These are phyloP conservation scores for Colletotrichum phormii DNA, from an alignment of 2,329 filamentous ascomycete species.

Conservation along the genomic window DNA sequence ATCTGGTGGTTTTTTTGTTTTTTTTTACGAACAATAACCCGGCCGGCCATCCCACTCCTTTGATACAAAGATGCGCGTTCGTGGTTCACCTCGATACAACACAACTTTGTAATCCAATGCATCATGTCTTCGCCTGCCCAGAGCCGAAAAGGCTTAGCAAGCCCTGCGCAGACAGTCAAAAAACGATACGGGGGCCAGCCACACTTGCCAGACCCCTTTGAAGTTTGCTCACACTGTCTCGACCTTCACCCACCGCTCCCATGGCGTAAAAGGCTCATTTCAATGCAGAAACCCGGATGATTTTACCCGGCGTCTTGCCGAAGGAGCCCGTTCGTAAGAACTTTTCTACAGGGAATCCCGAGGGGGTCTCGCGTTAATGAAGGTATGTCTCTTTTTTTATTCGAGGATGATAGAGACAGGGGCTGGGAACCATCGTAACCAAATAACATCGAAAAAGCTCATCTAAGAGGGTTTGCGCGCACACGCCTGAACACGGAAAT, in stretches of 20 bases:
- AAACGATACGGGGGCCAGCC: not conserved
- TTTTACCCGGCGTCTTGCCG: not conserved
- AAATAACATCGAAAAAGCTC: not conserved
- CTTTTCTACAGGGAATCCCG: not conserved
- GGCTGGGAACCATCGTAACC: too few relatives aligned
- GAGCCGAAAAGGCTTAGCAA: not conserved
- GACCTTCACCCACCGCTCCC: not conserved
- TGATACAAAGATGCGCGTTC: not conserved
- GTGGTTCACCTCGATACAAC: not conserved
- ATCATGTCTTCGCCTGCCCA: not conserved
- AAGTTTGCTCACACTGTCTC: not conserved
- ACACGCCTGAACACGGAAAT: not conserved
- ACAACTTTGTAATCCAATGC: not conserved
- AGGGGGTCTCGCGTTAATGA: not conserved
- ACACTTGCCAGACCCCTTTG: not conserved
- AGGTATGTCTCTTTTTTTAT: not conserved
- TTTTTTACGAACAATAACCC: not conserved
- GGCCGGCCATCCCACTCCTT: not conserved
- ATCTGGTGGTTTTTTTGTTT: not conserved
- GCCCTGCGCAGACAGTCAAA: not conserved
- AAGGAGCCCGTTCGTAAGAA: not conserved
- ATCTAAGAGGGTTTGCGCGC: not conserved
- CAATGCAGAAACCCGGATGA: slow-evolving; percentile 5
- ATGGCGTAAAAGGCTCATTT: not conserved
- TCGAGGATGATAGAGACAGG: not conserved